phyloP scores from a whole-genome alignment of 164 flowering plant species.

The Stephania japonica region DNA sequence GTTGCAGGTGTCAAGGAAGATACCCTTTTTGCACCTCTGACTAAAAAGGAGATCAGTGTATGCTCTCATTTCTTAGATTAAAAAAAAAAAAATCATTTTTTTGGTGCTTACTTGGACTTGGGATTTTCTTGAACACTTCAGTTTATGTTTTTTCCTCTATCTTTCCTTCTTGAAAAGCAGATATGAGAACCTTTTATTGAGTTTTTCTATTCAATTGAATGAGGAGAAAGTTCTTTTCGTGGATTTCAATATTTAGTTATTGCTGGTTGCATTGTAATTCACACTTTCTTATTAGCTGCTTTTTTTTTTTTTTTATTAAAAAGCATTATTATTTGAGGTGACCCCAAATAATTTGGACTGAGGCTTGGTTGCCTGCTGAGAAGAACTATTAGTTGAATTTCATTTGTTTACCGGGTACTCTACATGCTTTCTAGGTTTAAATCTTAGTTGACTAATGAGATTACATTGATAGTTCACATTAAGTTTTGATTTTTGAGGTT shows the following conservation, averaged over 20 bases:
- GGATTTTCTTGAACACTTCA: neutral
- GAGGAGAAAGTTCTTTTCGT: neutral
- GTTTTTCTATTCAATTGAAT: neutral
- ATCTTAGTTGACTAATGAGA: neutral
- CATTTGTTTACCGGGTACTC: neutral
- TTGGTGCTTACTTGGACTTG: neutral
- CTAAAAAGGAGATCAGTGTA: slow-evolving; percentile 98
- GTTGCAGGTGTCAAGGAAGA: slow-evolving; percentile 83
- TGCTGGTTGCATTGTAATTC: neutral
- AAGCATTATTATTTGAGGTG: too few species aligned
- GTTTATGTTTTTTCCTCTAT: neutral
- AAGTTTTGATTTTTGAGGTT: neutral
- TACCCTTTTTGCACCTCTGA: slow-evolving; percentile 88
- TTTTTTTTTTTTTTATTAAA: neutral
- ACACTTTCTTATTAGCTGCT: neutral
- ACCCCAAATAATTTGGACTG: too few species aligned
- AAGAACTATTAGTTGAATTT: too few species aligned
- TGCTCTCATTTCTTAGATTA: slow-evolving; percentile 16
- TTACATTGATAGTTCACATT: neutral
- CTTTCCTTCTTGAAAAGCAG: neutral
- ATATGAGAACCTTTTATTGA: neutral
- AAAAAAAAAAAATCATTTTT: neutral
- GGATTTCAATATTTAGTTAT: neutral
- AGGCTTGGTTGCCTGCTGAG: too few species aligned
- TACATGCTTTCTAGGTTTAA: neutral